Base-by-base conservation (phyloP, 192 early-diverging fungal genomes). In the Gaertneriomyces semiglobifer region DNA sequence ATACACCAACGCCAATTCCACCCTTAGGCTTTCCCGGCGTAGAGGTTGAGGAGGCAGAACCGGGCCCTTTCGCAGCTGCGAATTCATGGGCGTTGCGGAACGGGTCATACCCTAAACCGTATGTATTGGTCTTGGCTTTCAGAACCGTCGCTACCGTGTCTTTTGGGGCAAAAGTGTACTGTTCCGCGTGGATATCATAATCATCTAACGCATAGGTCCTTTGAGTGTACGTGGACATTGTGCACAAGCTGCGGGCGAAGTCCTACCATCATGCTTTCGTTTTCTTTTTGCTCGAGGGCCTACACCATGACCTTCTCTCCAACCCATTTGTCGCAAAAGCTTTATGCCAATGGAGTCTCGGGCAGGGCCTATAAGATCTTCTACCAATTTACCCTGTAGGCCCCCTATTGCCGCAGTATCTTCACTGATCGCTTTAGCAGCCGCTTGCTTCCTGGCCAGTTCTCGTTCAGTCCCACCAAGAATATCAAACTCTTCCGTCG, bases 241-340 rank as follows among this genome's bases (percentile, higher is more conserved):
- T 33, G 25, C 25, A 33, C 2, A 33, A 33, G 25, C 25, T 33
- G 25, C 25, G 25, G 25, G 25, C 2, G 25, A 33, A 33, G 25
- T 33, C 56, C 14, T 33, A 58, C 60, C 11, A 63, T 48, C 53
- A 44, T 44, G 53, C 50, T 74, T 69, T 41, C 65, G 68, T 46
- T 75, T 83, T 16, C 79, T 68, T 62, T 73, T 77, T 7, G 83
- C 74, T 14, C 88, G 80, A 5, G 92, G 86, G 4, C 93, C 93
- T 44, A 95, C 81, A 1, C 89, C 90, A 60, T 93, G 90, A 5
- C 93, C 93, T 44, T 90, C 84, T 53, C 88, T 82, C 91, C 92
- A 94, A 0, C 93, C 93, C 93, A 96, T 92, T 52, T 80, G 75
- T 12, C 84, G 73, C 69, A 97, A 73, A 6, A 97, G 65, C 45